Evolutionary conservation across 495 filamentous ascomycete species (phyloP), one percentile per base, ranked within the genome.

Genomic region (Trypethelium eluteriae): DNA sequence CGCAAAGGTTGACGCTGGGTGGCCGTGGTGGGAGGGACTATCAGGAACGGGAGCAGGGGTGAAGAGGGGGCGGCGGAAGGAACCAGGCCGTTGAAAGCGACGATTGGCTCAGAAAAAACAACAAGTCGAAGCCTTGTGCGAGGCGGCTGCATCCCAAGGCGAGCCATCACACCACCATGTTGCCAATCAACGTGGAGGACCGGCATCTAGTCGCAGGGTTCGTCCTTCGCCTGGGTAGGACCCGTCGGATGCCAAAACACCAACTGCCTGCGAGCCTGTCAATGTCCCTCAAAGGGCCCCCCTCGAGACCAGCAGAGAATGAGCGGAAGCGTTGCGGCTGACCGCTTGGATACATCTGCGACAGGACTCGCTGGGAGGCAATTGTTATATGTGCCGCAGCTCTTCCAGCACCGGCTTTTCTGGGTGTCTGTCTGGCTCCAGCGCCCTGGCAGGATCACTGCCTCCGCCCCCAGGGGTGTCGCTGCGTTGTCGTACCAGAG

Each of bases 31-130:
- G 53, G 32, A 36, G 53, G 53, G 32, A 34, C 32, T 35, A 59
- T 59, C 25, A 36, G 53, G 53, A 59, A 59, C 53, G 53, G 32
- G 53, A 59, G 53, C 53, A 59, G 53, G 53, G 53, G 36, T 59
- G 32, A 4, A 10, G 14, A 7, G 32, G 53, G 5, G 18, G 6
- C 18, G 3, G 53, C 53, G 53, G 53, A 59, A 59, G 53, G 25
- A 59, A 35, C 53, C 53, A 59, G 53, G 11, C 25, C 36, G 53
- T 18, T 59, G 32, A 2, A 0, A 32, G 18, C 2, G 2, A 14
- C 53, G 53, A 59, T 59, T 59, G 53, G 53, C 34, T 59, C 53
- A 59, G 32, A 25, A 36, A 3, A 2, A 4, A 18, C 32, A 59
- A 59, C 53, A 34, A 36, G 32, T 32, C 32, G 18, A 34, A 59